phyloP scores from a whole-genome alignment of 1,284 basidiomycete species.

The Inonotus obliquus region DNA sequence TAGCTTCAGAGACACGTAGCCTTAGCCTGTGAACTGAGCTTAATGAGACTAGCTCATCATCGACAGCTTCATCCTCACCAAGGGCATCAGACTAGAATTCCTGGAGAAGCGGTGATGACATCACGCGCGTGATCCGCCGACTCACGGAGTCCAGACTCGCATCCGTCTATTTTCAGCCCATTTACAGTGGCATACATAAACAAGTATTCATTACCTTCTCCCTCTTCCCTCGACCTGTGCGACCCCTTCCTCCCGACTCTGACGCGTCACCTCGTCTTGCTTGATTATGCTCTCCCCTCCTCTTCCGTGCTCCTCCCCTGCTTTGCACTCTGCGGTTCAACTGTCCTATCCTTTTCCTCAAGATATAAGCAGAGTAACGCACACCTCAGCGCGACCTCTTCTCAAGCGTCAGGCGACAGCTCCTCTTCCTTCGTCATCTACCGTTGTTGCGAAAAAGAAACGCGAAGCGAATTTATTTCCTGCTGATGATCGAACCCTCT shows the following conservation, averaged over 20 bases:
- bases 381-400: conserved; percentile 3
- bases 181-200: not conserved
- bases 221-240: no score
- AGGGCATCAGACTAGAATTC: no score
- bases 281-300: not conserved
- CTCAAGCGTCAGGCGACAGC: conserved; percentile 18
- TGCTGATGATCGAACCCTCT: not conserved
- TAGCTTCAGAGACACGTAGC: no score
- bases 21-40: no score
- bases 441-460: not conserved
- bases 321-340: not conserved
- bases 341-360: not conserved
- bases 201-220: no score
- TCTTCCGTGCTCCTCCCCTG: not conserved
- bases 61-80: no score
- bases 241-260: no score
- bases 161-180: not conserved
- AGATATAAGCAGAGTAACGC: not conserved
- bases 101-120: no score
- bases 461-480: not conserved
- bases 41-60: no score
- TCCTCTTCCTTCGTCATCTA: not conserved
- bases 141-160: not conserved
- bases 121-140: not conserved
- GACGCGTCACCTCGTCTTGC: not conserved